A percentile compares a stretch with the other conserved stretches of the same genome.
Conservation (phyloP, 345 rosid genomes). For the Zanthoxylum bungeanum region DNA sequence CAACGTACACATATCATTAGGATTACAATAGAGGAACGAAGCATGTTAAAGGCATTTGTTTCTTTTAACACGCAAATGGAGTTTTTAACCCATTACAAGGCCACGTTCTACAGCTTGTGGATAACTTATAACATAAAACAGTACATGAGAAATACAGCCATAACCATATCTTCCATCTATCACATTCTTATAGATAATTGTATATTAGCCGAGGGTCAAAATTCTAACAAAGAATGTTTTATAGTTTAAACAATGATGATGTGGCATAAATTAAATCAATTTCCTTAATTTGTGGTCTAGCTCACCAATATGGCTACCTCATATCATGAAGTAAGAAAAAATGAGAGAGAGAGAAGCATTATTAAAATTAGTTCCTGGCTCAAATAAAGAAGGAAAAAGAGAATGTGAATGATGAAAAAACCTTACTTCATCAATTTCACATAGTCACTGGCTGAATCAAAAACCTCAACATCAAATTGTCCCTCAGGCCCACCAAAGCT, state of each 20-base stretch:
- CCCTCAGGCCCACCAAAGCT: slow-evolving; percentile 81
- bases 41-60: background rate
- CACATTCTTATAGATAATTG: background rate
- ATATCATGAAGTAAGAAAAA: background rate
- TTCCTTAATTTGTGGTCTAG: background rate
- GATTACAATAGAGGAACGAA: slow-evolving; percentile 1
- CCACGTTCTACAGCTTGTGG: background rate
- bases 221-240: background rate
- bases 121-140: background rate
- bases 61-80: background rate
- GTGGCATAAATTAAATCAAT: background rate
- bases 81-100: background rate
- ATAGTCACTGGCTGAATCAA: slow-evolving; percentile 89
- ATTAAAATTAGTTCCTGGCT: background rate
- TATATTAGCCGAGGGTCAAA: background rate
- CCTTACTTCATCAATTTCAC: slow-evolving; percentile 91
- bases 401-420: slow-evolving; percentile 1
- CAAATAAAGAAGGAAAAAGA: background rate
- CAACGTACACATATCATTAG: background rate
- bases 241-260: background rate
- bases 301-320: background rate
- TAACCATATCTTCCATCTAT: background rate
- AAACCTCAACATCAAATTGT: slow-evolving; percentile 89
- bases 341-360: background rate
- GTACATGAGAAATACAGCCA: background rate